Evolutionary conservation across 805 yeast genomes (phyloP).

Genomic region (Starmera quercuum): DNA sequence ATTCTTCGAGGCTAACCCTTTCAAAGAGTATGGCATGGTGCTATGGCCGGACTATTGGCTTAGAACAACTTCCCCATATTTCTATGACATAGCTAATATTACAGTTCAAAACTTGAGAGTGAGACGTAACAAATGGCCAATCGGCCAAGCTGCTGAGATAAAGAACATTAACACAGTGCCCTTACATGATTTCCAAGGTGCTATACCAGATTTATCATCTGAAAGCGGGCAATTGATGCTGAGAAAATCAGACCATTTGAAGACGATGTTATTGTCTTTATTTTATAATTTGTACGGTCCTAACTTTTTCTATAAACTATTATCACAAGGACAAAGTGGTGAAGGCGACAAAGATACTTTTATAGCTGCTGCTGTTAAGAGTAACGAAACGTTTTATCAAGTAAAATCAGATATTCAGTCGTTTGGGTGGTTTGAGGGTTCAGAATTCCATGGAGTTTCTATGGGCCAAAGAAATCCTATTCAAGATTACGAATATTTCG

Average conservation of each 20-base stretch:
- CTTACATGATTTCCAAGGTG: slow-evolving; percentile 50
- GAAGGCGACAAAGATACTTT: slow-evolving; percentile 76
- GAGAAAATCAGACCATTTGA: slow-evolving; percentile 48
- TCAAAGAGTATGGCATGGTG: slow-evolving; percentile 36
- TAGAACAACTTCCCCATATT: slow-evolving; percentile 64
- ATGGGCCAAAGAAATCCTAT: slow-evolving; percentile 69
- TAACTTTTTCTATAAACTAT: slow-evolving; percentile 52
- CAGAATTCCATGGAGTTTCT: slow-evolving; percentile 50
- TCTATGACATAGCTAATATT: slow-evolving; percentile 57
- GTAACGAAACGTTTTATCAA: slow-evolving; percentile 41
- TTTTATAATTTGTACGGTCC: slow-evolving; percentile 67
- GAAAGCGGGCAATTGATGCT: slow-evolving; percentile 64
- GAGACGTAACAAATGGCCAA: slow-evolving; percentile 25
- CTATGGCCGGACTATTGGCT: slow-evolving; percentile 86
- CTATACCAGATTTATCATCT: slow-evolving; percentile 57
- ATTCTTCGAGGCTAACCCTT: slow-evolving; percentile 48
- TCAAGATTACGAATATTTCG: slow-evolving; percentile 34
- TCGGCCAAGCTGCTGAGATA: slow-evolving; percentile 14
- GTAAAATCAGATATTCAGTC: slow-evolving; percentile 28
- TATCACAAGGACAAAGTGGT: slow-evolving; percentile 67
- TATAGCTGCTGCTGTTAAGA: slow-evolving; percentile 51
- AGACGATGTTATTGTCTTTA: slow-evolving; percentile 48
- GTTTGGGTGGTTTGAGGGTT: slow-evolving; percentile 31
- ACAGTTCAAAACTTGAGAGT: slow-evolving; percentile 22
- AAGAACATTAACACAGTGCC: slow-evolving; percentile 23